Conservation (phyloP, 495 filamentous ascomycete species). For the Cladorrhinum samala region DNA sequence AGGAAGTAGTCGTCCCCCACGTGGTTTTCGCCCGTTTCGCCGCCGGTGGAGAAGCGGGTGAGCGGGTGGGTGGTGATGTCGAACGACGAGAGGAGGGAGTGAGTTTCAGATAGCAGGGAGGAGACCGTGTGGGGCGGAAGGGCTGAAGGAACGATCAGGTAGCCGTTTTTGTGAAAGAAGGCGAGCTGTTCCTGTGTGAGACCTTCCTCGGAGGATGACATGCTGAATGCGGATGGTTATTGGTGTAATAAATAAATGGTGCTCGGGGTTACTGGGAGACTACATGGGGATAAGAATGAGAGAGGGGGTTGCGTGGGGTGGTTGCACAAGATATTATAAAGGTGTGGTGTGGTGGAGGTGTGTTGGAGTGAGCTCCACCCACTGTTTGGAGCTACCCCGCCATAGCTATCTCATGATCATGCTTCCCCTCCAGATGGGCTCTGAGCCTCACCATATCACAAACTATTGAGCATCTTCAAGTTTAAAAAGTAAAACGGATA, state of each 20-base stretch:
- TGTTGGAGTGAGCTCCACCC: too few relatives aligned
- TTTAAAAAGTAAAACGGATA: too few relatives aligned
- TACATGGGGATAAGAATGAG: neutral
- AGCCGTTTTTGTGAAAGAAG: conserved; percentile 75
- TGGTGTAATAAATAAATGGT: too few relatives aligned
- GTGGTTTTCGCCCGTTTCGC: conserved; percentile 56
- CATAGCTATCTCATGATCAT: too few relatives aligned
- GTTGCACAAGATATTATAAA: too few relatives aligned
- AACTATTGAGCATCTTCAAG: too few relatives aligned
- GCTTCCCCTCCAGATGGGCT: too few relatives aligned
- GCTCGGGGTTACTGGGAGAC: neutral
- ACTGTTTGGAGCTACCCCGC: too few relatives aligned
- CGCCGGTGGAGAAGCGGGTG: conserved; percentile 85
- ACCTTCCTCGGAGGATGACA: conserved; percentile 26
- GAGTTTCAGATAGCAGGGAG: conserved; percentile 66
- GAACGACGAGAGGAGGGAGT: conserved; percentile 67
- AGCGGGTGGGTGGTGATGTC: conserved; percentile 75
- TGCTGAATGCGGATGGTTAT: conserved; percentile 1
- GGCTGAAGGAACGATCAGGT: conserved; percentile 78
- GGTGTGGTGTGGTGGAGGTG: too few relatives aligned
- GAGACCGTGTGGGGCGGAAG: conserved; percentile 58
- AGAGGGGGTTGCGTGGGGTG: neutral
- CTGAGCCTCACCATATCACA: too few relatives aligned
- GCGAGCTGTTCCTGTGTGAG: conserved; percentile 67
- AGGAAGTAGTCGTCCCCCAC: conserved; percentile 97